A percentile compares a stretch with the other conserved stretches of the same genome.
These are phyloP conservation scores for Penicillium alfredii DNA, from an alignment of 495 filamentous ascomycete genomes.

Conservation along the genomic window DNA sequence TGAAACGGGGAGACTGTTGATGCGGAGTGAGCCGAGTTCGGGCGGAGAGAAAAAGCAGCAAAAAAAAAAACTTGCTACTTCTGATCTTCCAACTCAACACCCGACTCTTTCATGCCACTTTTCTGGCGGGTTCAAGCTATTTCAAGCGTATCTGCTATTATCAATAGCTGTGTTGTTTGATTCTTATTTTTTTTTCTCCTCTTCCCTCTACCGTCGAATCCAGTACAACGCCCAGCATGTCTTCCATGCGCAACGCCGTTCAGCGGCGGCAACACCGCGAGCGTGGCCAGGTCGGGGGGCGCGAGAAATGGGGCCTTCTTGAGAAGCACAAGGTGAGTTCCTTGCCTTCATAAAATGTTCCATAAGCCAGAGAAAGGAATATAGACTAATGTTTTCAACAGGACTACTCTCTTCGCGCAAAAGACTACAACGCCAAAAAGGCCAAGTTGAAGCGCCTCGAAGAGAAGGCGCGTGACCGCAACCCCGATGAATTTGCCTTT, in stretches of 20 bases:
- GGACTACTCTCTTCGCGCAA: conserved; percentile 89
- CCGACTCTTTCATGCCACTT: conserved; percentile 8
- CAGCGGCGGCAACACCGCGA: conserved; percentile 75
- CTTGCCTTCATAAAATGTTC: no score
- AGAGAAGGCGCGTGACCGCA: conserved; percentile 76
- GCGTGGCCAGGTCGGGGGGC: conserved; percentile 77
- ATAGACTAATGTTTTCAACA: conserved; percentile 28
- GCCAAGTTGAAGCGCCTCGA: conserved; percentile 68
- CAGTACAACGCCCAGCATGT: conserved; percentile 48
- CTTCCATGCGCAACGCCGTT: conserved; percentile 76
- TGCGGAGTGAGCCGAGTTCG: conserved; percentile 26
- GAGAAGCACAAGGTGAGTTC: conserved; percentile 80
- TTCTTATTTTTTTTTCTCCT: conserved; percentile 1
- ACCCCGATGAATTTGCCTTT: conserved; percentile 95
- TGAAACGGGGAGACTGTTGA: no score
- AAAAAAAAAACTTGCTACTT: conserved; percentile 24
- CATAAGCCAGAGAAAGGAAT: background rate
- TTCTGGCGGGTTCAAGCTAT: conserved; percentile 1
- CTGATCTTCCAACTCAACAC: no score
- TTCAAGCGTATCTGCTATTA: background rate
- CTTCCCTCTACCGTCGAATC: background rate
- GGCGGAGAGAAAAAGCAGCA: conserved; percentile 20
- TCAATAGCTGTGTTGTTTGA: conserved; percentile 2
- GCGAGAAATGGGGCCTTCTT: conserved; percentile 75
- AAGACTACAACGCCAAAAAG: conserved; percentile 84